phyloP scores from a whole-genome alignment of 2,329 filamentous ascomycete species.

The Fusarium hainanense region DNA sequence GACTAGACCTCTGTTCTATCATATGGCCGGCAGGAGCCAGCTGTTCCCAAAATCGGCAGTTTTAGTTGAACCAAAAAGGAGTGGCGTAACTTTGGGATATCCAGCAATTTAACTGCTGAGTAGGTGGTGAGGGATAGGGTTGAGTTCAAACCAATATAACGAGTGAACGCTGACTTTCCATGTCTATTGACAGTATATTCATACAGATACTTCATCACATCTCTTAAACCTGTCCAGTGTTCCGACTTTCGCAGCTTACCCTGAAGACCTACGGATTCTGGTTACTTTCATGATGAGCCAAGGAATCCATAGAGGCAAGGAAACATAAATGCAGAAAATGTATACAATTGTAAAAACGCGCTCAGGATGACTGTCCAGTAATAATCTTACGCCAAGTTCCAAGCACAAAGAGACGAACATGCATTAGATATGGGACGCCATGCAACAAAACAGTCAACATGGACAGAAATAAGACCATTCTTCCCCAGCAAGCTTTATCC shows the following conservation, averaged over 20 bases:
- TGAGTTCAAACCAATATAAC: neutral
- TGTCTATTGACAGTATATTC: neutral
- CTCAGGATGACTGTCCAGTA: conserved; percentile 35
- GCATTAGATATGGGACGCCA: conserved; percentile 40
- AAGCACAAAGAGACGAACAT: conserved; percentile 29
- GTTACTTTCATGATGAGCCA: neutral
- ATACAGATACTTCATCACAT: neutral
- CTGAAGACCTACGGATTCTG: neutral
- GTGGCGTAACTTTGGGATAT: no score
- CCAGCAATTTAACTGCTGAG: no score
- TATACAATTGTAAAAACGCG: neutral
- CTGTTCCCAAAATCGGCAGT: no score
- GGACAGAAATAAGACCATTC: neutral
- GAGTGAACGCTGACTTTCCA: neutral
- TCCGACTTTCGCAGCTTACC: neutral
- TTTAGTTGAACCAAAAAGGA: no score
- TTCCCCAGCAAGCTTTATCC: conserved; percentile 2
- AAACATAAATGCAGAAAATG: neutral
- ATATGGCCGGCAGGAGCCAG: no score
- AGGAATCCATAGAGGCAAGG: neutral
- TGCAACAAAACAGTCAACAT: conserved; percentile 34
- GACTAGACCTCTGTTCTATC: no score
- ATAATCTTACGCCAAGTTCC: conserved; percentile 42
- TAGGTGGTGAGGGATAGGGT: neutral
- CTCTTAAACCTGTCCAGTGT: neutral